Evolutionary conservation across 2,329 filamentous ascomycete genomes (phyloP).

Genomic region (Aureobasidium leucospermi): DNA sequence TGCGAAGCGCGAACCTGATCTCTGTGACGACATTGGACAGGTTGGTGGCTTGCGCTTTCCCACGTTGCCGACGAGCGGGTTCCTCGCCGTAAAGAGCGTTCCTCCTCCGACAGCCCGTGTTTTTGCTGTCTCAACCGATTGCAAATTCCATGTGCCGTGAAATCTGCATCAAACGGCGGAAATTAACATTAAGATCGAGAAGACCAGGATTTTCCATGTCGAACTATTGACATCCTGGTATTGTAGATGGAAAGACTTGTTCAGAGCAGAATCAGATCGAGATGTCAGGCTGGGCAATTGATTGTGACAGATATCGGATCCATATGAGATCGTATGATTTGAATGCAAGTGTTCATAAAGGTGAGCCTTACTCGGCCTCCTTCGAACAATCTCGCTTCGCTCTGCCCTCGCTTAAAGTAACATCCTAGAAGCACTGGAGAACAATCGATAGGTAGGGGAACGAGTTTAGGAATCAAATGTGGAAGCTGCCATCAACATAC

Average conservation of each 20-base stretch:
- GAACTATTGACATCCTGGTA: background rate
- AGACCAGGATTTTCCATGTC: background rate
- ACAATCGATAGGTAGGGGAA: background rate
- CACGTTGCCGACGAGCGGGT: background rate
- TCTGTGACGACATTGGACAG: conserved; percentile 4
- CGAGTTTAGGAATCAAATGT: background rate
- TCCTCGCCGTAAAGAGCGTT: background rate
- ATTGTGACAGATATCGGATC: background rate
- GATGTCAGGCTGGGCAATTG: background rate
- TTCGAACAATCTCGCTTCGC: background rate
- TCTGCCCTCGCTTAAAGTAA: background rate
- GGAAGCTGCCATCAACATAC: background rate
- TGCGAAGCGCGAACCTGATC: background rate
- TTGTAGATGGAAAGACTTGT: background rate
- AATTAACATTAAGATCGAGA: background rate
- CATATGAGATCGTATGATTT: background rate
- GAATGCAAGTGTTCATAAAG: background rate
- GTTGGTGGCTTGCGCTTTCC: conserved; percentile 1
- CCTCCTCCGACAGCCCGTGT: conserved; percentile 1
- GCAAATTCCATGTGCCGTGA: background rate
- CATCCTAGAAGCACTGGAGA: background rate
- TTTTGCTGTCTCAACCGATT: conserved; percentile 6
- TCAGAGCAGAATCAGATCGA: background rate
- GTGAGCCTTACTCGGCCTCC: background rate
- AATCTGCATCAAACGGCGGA: background rate